phyloP scores from a whole-genome alignment of 306 rosid genomes.

The Trichosanthes truncata region DNA sequence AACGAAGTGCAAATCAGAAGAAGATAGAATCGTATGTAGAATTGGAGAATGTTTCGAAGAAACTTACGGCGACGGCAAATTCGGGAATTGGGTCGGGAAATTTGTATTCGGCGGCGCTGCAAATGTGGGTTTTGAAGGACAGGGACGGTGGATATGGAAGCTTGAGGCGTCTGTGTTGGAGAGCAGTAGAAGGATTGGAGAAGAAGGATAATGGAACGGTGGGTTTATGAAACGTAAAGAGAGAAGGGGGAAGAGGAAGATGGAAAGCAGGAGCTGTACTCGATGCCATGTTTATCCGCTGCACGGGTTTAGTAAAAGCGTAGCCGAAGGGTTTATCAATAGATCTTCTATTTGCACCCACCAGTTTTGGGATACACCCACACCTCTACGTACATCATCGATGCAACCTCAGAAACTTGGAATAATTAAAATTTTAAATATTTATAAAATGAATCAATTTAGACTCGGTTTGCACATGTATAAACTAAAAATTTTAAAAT shows the following conservation, averaged over 20 bases:
- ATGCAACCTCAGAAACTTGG: background rate
- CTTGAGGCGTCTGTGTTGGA: slow-evolving; percentile 14
- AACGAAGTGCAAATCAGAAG: background rate
- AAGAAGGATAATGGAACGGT: slow-evolving; percentile 11
- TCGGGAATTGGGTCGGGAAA: slow-evolving; percentile 95
- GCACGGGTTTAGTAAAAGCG: background rate
- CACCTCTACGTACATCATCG: background rate
- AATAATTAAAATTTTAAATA: no score
- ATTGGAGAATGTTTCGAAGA: background rate
- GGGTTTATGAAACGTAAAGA: slow-evolving; percentile 4
- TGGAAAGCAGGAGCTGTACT: slow-evolving; percentile 14
- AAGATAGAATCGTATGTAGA: background rate
- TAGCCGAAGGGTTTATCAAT: background rate
- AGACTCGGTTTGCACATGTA: no score
- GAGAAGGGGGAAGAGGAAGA: background rate
- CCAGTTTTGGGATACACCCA: no score
- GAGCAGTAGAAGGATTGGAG: slow-evolving; percentile 1
- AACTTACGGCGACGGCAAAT: slow-evolving; percentile 63
- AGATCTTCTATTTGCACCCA: background rate
- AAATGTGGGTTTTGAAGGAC: slow-evolving; percentile 22
- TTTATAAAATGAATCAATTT: no score
- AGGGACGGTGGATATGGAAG: slow-evolving; percentile 10
- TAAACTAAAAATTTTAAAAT: no score
- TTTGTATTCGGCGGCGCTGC: slow-evolving; percentile 65
- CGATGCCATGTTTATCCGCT: slow-evolving; percentile 20